Conservation (phyloP, 2,329 filamentous ascomycete genomes). For the Phialophora macrospora region DNA sequence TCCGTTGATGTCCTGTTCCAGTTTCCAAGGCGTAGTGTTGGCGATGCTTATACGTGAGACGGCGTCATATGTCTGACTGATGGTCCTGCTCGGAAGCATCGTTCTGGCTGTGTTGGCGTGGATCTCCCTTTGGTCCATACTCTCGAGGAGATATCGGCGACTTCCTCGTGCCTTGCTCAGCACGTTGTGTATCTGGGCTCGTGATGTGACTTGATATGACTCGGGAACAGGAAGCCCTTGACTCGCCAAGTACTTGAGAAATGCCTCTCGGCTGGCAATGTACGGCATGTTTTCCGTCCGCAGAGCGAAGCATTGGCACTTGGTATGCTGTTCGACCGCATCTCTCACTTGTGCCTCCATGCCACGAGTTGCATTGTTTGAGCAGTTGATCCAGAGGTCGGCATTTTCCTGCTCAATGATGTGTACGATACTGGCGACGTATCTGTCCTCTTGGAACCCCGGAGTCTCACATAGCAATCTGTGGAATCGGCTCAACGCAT, state of each 20-base stretch:
- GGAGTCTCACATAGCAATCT: constrained; percentile 40
- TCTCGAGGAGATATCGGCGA: constrained; percentile 68
- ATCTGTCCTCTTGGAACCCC: constrained; percentile 44
- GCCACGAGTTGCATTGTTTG: constrained; percentile 65
- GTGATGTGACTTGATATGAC: constrained; percentile 59
- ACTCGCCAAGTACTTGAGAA: constrained; percentile 25
- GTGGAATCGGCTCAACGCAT: constrained; percentile 61
- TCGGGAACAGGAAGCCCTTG: constrained; percentile 53
- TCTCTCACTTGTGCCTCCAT: constrained; percentile 70
- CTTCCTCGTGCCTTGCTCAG: constrained; percentile 51
- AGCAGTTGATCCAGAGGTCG: constrained; percentile 75
- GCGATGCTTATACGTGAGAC: constrained; percentile 62
- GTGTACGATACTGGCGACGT: constrained; percentile 61
- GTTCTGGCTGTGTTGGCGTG: constrained; percentile 61
- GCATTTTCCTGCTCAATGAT: constrained; percentile 66
- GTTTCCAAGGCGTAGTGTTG: constrained; percentile 62
- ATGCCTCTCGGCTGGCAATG: constrained; percentile 22
- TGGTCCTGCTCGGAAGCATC: constrained; percentile 60
- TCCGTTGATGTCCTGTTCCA: constrained; percentile 70
- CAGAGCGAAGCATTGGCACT: constrained; percentile 55
- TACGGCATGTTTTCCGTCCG: constrained; percentile 14
- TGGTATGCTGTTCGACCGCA: constrained; percentile 61
- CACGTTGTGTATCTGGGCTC: constrained; percentile 59
- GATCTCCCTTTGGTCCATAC: constrained; percentile 51
- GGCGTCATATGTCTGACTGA: constrained; percentile 60